Conservation (phyloP, 148 eudicot species). For the Amaranthus palmeri region DNA sequence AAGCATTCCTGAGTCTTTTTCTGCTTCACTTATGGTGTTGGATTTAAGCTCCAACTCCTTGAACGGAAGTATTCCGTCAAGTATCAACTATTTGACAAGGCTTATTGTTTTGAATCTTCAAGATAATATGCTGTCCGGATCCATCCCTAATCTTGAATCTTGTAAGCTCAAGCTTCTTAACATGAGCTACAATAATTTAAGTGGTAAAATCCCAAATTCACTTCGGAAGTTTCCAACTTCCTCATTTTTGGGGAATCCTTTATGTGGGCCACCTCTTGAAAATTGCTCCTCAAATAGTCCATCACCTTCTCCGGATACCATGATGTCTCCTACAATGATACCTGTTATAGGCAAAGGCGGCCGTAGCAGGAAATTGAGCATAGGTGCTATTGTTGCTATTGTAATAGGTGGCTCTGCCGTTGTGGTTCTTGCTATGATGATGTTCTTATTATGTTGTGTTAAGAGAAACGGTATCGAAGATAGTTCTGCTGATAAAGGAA, state of each 20-base stretch:
- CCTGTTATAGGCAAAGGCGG: slow-evolving; percentile 20
- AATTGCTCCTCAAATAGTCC: slow-evolving; percentile 38
- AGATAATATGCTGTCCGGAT: slow-evolving; percentile 55
- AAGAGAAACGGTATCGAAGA: slow-evolving; percentile 37
- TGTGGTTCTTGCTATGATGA: slow-evolving; percentile 30
- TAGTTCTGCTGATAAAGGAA: slow-evolving; percentile 31
- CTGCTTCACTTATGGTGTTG: slow-evolving; percentile 43
- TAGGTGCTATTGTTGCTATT: slow-evolving; percentile 47
- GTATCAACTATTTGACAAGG: slow-evolving; percentile 41
- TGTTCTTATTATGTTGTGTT: slow-evolving; percentile 46
- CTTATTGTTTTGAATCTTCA: slow-evolving; percentile 52
- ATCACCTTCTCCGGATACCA: slow-evolving; percentile 37
- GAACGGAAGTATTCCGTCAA: slow-evolving; percentile 51
- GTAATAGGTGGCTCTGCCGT: slow-evolving; percentile 39
- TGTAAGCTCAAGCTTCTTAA: slow-evolving; percentile 53
- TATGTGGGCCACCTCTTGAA: slow-evolving; percentile 76
- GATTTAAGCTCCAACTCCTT: slow-evolving; percentile 74
- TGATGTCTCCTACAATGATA: slow-evolving; percentile 23
- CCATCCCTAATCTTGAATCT: slow-evolving; percentile 47
- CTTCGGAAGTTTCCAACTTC: slow-evolving; percentile 57
- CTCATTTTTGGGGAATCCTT: slow-evolving; percentile 68
- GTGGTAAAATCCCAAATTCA: slow-evolving; percentile 60
- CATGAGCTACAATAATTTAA: slow-evolving; percentile 63
- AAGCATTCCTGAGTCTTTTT: slow-evolving; percentile 42
- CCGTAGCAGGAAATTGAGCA: slow-evolving; percentile 34